Conservation (phyloP, 73 alveolate genomes). For the Vitrella brassicaformis region DNA sequence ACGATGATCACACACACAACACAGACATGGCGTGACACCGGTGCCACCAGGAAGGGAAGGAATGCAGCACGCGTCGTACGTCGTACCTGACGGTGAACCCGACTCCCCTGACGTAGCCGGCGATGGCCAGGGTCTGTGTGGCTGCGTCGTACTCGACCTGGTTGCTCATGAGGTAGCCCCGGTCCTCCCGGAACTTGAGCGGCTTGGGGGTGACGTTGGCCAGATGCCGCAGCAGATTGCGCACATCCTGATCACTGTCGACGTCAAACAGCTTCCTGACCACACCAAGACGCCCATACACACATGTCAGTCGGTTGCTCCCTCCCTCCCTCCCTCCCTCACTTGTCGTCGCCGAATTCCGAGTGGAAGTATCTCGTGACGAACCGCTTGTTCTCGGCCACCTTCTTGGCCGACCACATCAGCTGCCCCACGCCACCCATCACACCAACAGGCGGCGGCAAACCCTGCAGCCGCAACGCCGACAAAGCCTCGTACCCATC, state of each 20-base stretch:
- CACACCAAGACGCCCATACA: background rate
- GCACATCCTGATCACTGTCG: background rate
- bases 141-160: background rate
- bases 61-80: too few species aligned
- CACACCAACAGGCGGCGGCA: background rate
- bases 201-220: background rate
- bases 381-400: slow-evolving; percentile 2
- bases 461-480: background rate
- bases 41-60: too few species aligned
- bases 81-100: background rate
- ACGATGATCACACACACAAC: too few species aligned
- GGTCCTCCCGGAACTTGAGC: background rate
- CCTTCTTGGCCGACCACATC: background rate
- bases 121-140: background rate
- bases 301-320: background rate
- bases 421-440: background rate
- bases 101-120: background rate
- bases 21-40: too few species aligned
- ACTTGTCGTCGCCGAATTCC: slow-evolving; percentile 11
- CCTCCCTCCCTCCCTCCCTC: background rate
- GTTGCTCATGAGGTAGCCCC: background rate
- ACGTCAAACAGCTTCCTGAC: background rate
- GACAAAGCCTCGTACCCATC: background rate
- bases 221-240: background rate
- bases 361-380: slow-evolving; percentile 22